A percentile compares a stretch with the other conserved stretches of the same genome.
phyloP scores from a whole-genome alignment of 179 eudicot genomes.

The Patellifolia procumbens region DNA sequence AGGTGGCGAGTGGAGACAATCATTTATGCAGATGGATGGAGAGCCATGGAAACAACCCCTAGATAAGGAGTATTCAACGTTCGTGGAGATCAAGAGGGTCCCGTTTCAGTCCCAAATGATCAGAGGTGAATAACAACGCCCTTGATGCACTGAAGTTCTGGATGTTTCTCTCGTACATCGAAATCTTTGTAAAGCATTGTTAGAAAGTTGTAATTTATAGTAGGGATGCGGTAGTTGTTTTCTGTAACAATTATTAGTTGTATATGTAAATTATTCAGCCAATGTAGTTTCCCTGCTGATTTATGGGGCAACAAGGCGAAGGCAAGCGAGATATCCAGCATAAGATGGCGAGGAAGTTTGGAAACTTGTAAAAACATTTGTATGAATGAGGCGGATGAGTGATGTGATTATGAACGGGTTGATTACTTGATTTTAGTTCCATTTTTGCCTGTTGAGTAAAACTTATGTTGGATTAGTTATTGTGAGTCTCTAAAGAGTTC shows the following conservation, averaged over 20 bases:
- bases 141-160: neutral
- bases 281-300: neutral
- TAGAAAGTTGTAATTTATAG: constrained; percentile 20
- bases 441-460: neutral
- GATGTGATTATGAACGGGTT: neutral
- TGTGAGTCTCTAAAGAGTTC: too few relatives aligned
- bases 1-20: constrained; percentile 81
- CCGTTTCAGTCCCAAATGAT: constrained; percentile 76
- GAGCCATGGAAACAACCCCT: constrained; percentile 98
- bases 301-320: neutral
- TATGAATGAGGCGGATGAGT: neutral
- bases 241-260: constrained; percentile 1
- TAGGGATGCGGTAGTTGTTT: constrained; percentile 19
- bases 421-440: neutral
- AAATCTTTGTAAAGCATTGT: constrained; percentile 22
- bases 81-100: constrained; percentile 74
- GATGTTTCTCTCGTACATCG: neutral
- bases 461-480: too few relatives aligned
- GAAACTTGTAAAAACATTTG: neutral
- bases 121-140: constrained; percentile 39
- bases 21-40: constrained; percentile 90
- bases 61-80: constrained; percentile 64
- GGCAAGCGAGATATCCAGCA: neutral
- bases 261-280: neutral
- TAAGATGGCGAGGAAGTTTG: neutral